Base-by-base conservation (phyloP, 176 grass and related monocot species). In the Oropetium thomaeum region DNA sequence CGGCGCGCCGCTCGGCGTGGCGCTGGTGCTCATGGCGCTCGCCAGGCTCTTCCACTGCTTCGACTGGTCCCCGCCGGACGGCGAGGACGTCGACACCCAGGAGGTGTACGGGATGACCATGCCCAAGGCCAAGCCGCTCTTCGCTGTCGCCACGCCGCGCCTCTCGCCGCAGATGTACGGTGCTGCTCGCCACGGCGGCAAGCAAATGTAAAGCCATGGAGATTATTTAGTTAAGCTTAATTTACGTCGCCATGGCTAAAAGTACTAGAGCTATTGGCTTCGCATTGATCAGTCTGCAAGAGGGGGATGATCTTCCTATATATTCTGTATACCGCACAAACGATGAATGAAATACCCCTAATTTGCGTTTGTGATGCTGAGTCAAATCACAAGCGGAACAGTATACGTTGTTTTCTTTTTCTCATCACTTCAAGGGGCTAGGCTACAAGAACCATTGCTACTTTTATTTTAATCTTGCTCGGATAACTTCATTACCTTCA, bases 31-130 rank as follows among this genome's bases (percentile, higher is more conserved):
- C 73, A 87, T 94, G 89, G 91, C 91, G 34, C 74, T 98, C 47
- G 95, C 91, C 9, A 94, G 88, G 86, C 85, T 94, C 63, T 90
- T 93, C 85, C 95, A 94, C 79, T 87, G 95, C 91, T 98, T 98
- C 27, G 84, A 98, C 57, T 98, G 91, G 95, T 84, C 83, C 1
- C 91, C 86, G 43, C 88, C 82, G 8, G 86, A 83, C 5, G 93
- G 93, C 0, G 85, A 93, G 31, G 95, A 94, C 33, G 83, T 98
- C 8, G 89, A 92, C 55, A 90, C 86, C 8, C 7, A 84, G 58
- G 91, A 92, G 84, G 86, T 87, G 3, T 87, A 89, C 49, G 91
- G 95, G 27, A 87, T 97, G 86, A 93, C 90, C 15, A 91, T 93
- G 91, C 91, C 88, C 76, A 92, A 89, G 83, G 88, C 88, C 8